Evolutionary conservation across 345 rosid species (phyloP).

Genomic region (Gossypium turneri): DNA sequence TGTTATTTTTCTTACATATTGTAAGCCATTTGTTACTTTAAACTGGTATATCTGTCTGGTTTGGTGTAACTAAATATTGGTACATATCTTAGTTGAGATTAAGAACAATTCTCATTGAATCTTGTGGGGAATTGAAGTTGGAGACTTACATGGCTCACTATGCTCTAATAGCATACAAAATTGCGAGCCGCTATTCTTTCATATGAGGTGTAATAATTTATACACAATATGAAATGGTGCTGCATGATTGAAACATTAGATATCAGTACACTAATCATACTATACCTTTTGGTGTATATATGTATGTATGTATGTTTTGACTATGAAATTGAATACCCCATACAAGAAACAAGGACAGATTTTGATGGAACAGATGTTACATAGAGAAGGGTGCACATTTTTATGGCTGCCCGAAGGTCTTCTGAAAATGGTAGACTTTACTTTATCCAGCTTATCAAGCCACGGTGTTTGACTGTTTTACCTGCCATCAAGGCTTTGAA

Average conservation of each 20-base stretch:
- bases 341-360: not conserved
- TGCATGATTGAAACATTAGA: constrained; percentile 12
- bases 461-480: constrained; percentile 10
- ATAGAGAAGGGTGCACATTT: constrained; percentile 10
- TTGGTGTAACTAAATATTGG: not conserved
- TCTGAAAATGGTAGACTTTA: constrained; percentile 5
- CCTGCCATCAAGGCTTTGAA: constrained; percentile 60
- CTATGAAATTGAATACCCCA: constrained; percentile 7
- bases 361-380: constrained; percentile 4
- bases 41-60: not conserved
- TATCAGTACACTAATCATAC: constrained; percentile 15
- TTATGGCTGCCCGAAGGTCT: not conserved
- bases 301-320: constrained; percentile 1
- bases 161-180: not conserved
- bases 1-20: no score
- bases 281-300: constrained; percentile 13
- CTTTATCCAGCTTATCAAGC: not conserved
- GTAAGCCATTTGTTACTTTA: not conserved
- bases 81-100: not conserved
- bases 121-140: not conserved
- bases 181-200: not conserved
- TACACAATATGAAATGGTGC: constrained; percentile 6
- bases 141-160: not conserved
- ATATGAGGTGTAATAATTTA: not conserved
- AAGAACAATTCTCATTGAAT: not conserved